These are phyloP conservation scores for Rhynchospora pubera DNA, from an alignment of 176 grass and related monocot genomes.

Conservation along the genomic window DNA sequence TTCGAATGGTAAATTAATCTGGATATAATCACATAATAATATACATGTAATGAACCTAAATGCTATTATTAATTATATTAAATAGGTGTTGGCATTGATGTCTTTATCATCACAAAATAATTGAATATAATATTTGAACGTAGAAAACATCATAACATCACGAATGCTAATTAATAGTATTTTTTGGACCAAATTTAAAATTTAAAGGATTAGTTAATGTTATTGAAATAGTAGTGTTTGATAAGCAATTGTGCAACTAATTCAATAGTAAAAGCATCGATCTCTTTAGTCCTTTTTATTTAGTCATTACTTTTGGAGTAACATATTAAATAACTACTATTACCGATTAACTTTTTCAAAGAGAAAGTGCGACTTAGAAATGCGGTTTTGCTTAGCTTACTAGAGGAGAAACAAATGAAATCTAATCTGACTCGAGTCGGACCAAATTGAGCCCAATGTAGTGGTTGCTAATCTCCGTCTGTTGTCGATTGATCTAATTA, in stretches of 20 bases:
- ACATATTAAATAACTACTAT: not conserved
- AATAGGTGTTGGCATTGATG: not conserved
- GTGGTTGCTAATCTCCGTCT: not conserved
- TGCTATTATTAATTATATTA: not conserved
- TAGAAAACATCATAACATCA: not conserved
- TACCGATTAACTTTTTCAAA: not conserved
- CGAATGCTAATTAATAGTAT: not conserved
- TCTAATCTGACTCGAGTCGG: not conserved
- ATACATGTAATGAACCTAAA: too few relatives aligned
- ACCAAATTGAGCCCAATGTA: slow-evolving; percentile 12
- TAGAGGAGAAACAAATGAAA: not conserved
- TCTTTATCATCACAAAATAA: not conserved
- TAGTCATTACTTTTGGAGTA: too few relatives aligned
- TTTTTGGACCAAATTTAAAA: too few relatives aligned
- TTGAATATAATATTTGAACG: not conserved
- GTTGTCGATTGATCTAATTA: not conserved
- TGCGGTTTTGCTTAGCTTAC: not conserved
- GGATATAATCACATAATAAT: too few relatives aligned
- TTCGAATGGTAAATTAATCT: too few relatives aligned
- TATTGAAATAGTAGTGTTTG: not conserved
- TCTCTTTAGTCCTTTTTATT: too few relatives aligned
- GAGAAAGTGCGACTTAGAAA: not conserved
- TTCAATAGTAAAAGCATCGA: not conserved
- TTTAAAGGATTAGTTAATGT: not conserved
- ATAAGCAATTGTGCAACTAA: not conserved